Percentiles rank a stretch among this genome's conserved stretches.
These are phyloP conservation scores for Canavalia gladiata DNA, from an alignment of 306 rosid genomes.

Conservation along the genomic window DNA sequence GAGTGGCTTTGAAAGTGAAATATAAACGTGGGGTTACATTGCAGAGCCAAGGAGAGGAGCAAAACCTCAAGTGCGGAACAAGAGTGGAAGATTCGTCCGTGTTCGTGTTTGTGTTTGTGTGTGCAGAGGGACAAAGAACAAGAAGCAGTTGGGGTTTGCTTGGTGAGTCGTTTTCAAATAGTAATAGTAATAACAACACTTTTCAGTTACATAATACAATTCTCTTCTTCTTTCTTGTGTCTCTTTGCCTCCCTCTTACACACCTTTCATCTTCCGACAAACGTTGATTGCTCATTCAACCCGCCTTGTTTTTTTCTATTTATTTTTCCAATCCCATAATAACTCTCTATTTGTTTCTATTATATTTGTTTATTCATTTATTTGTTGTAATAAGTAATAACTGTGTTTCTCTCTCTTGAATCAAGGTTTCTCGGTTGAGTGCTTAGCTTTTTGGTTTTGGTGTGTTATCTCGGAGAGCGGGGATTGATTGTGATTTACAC, in stretches of 20 bases:
- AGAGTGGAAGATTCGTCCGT: constrained; percentile 20
- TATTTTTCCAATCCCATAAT: neutral
- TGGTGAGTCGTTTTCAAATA: constrained; percentile 79
- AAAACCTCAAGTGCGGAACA: constrained; percentile 2
- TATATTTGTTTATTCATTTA: neutral
- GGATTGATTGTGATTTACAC: constrained; percentile 57
- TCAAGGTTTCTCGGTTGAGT: neutral
- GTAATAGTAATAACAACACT: constrained; percentile 55
- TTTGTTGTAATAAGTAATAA: neutral
- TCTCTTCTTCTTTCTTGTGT: constrained; percentile 44
- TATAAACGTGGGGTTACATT: neutral
- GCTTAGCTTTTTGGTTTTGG: constrained; percentile 44
- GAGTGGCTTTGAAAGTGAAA: neutral
- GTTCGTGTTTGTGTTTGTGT: neutral
- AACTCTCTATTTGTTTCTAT: neutral
- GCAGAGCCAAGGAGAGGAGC: neutral
- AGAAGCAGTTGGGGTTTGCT: constrained; percentile 49
- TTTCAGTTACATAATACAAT: neutral
- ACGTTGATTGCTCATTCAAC: neutral
- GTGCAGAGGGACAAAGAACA: constrained; percentile 34
- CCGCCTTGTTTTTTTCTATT: neutral
- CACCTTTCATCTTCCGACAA: constrained; percentile 53
- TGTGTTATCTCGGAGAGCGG: constrained; percentile 45
- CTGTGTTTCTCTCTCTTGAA: neutral
- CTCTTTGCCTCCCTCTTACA: constrained; percentile 51